Evolutionary conservation across 2,329 filamentous ascomycete species (phyloP).

Genomic region (Fusarium illudens): DNA sequence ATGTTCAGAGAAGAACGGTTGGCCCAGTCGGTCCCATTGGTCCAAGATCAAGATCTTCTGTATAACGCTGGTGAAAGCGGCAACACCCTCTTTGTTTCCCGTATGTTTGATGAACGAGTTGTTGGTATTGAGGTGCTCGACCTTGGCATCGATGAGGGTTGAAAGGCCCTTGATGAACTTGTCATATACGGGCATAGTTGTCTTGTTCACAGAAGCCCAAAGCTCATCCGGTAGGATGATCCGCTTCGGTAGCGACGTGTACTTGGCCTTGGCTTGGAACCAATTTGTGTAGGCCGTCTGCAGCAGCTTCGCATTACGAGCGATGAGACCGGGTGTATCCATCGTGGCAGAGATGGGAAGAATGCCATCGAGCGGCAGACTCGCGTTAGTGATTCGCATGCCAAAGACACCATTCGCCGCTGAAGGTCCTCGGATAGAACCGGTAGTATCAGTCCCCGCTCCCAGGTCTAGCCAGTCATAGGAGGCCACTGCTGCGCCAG

Average conservation of each 20-base stretch:
- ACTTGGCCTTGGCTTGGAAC: not conserved
- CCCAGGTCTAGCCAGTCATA: slow-evolving; percentile 58
- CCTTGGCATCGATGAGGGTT: not conserved
- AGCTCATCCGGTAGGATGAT: not conserved
- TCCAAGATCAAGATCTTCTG: not conserved
- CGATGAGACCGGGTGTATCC: not conserved
- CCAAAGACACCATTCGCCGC: slow-evolving; percentile 56
- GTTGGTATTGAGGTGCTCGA: not conserved
- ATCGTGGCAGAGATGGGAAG: not conserved
- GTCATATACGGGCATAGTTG: not conserved
- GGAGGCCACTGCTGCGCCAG: slow-evolving; percentile 39
- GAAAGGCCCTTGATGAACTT: not conserved
- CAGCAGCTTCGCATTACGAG: not conserved
- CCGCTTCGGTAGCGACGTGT: not conserved
- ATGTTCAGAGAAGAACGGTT: not conserved
- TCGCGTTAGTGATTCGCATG: slow-evolving; percentile 48
- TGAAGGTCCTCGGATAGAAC: slow-evolving; percentile 56
- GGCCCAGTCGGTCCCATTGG: not conserved
- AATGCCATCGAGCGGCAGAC: not conserved
- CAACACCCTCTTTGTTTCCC: not conserved
- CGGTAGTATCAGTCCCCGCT: slow-evolving; percentile 56
- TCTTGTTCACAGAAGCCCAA: not conserved
- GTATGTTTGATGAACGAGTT: not conserved
- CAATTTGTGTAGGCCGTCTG: not conserved
- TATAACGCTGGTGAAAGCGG: not conserved